phyloP scores from a whole-genome alignment of 441 rosid genomes.

The Jatropha multifida region DNA sequence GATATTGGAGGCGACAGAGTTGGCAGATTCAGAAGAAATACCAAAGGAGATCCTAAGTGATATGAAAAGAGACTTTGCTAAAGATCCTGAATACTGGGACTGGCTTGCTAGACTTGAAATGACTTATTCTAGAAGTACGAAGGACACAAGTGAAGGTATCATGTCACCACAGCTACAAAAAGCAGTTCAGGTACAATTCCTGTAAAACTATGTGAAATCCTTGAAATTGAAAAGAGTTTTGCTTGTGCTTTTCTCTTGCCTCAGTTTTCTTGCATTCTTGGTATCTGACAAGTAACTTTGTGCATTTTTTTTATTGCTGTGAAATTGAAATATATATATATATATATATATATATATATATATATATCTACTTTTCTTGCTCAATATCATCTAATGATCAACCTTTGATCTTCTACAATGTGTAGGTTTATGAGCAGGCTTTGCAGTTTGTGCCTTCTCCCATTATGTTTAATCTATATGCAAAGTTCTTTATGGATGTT shows the following conservation, averaged over 20 bases:
- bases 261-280: neutral
- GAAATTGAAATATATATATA: neutral
- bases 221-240: neutral
- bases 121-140: constrained; percentile 26
- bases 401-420: constrained; percentile 18
- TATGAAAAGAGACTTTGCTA: constrained; percentile 70
- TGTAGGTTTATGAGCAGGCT: constrained; percentile 83
- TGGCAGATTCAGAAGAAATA: constrained; percentile 65
- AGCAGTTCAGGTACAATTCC: constrained; percentile 59
- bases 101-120: constrained; percentile 83
- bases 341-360: neutral
- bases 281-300: neutral
- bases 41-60: constrained; percentile 58
- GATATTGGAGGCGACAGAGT: constrained; percentile 66
- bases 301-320: neutral
- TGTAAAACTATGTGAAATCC: neutral
- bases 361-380: neutral
- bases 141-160: constrained; percentile 29
- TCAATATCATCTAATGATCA: neutral
- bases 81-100: constrained; percentile 74
- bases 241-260: neutral
- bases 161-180: constrained; percentile 40
- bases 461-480: constrained; percentile 51
- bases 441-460: constrained; percentile 50
- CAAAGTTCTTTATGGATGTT: constrained; percentile 56